Percentiles rank a stretch among this genome's conserved stretches.
phyloP scores from a whole-genome alignment of 2,329 filamentous ascomycete species.

The Phoma sp. region DNA sequence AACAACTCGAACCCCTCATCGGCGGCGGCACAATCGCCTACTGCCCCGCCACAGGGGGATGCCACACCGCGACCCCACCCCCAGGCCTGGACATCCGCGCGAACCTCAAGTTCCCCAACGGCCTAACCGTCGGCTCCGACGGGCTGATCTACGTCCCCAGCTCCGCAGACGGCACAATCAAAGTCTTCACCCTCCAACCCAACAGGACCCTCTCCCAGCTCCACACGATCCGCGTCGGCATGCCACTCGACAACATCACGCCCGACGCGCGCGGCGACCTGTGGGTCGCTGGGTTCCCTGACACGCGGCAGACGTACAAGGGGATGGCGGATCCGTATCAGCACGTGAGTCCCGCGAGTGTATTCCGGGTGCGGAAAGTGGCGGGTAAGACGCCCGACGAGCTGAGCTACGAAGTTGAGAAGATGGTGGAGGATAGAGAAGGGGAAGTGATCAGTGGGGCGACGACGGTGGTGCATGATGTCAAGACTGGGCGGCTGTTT shows the following conservation, averaged over 20 bases:
- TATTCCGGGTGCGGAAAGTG: slow-evolving; percentile 31
- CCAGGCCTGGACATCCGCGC: slow-evolving; percentile 18
- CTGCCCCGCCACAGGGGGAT: slow-evolving; percentile 26
- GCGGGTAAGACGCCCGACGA: not conserved
- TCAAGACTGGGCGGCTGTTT: slow-evolving; percentile 33
- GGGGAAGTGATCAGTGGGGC: slow-evolving; percentile 26
- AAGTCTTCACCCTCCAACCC: slow-evolving; percentile 26
- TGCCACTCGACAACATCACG: slow-evolving; percentile 39
- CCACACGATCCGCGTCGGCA: slow-evolving; percentile 31
- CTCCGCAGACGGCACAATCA: slow-evolving; percentile 31
- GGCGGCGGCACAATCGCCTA: slow-evolving; percentile 39
- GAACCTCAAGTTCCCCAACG: slow-evolving; percentile 40
- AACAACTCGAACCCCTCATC: slow-evolving; percentile 31
- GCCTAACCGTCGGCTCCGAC: slow-evolving; percentile 30
- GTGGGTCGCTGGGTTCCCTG: slow-evolving; percentile 32
- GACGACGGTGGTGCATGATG: slow-evolving; percentile 38
- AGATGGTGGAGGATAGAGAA: slow-evolving; percentile 37
- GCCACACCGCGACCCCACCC: slow-evolving; percentile 21
- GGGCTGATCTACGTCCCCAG: slow-evolving; percentile 38
- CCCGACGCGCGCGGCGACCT: slow-evolving; percentile 36
- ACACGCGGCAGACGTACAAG: slow-evolving; percentile 13
- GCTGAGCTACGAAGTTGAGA: slow-evolving; percentile 30
- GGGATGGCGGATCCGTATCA: slow-evolving; percentile 25
- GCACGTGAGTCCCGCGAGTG: slow-evolving; percentile 20
- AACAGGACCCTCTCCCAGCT: slow-evolving; percentile 27